Evolutionary conservation across 148 eudicot genomes (phyloP).

Genomic region (Chenopodium quinoa): DNA sequence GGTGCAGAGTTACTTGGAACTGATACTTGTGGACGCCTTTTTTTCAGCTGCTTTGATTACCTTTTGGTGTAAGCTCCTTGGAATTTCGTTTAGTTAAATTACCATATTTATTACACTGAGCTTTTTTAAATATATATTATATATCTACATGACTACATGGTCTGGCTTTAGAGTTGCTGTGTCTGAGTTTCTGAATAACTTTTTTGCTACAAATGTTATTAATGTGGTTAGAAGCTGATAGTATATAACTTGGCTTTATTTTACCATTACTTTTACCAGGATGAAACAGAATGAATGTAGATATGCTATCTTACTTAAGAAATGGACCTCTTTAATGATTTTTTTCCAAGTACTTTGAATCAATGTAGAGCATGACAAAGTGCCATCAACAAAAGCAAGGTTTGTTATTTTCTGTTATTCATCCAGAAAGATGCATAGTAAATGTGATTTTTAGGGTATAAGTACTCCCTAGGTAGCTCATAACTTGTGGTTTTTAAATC

Average conservation of each 20-base stretch:
- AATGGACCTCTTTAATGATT: background rate
- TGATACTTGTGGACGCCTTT: conserved; percentile 78
- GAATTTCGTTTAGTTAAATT: conserved; percentile 3
- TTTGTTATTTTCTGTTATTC: background rate
- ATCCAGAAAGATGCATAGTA: background rate
- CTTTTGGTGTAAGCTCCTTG: conserved; percentile 82
- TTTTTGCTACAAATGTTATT: background rate
- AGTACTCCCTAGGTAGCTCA: background rate
- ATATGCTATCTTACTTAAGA: background rate
- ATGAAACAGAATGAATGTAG: background rate
- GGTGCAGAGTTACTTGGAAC: conserved; percentile 85
- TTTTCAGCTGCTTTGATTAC: conserved; percentile 74
- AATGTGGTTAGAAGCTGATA: background rate
- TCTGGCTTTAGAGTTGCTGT: background rate
- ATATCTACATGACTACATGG: background rate
- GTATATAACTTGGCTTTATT: background rate
- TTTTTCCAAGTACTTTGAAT: background rate
- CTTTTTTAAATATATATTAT: background rate
- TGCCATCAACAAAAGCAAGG: background rate
- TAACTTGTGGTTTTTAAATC: background rate
- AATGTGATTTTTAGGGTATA: background rate
- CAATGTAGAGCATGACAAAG: background rate
- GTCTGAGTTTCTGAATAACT: background rate
- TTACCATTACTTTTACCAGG: background rate
- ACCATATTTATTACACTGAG: background rate